Percentiles rank a stretch among this genome's conserved stretches.
Conservation (phyloP, 2,329 filamentous ascomycete species). For the Thelonectria olida region DNA sequence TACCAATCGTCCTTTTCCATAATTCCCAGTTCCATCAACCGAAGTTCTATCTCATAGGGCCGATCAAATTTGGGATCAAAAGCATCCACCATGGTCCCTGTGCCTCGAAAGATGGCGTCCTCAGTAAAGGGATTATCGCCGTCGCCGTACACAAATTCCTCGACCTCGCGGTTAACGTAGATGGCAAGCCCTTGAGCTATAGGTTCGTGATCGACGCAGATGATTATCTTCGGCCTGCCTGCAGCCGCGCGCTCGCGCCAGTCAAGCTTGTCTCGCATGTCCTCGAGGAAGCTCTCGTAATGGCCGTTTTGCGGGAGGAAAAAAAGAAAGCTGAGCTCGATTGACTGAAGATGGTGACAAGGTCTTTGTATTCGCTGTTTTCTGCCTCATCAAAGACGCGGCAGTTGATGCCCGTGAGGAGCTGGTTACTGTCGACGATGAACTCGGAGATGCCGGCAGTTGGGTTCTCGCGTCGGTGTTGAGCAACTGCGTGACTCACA, state of each 20-base stretch:
- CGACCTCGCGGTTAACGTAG: neutral
- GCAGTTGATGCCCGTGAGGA: neutral
- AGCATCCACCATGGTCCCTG: conserved; percentile 1
- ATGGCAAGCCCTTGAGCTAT: neutral
- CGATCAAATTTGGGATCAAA: conserved; percentile 20
- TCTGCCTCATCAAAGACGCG: neutral
- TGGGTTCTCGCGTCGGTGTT: neutral
- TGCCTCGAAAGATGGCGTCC: neutral
- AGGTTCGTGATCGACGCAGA: neutral
- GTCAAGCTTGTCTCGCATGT: neutral
- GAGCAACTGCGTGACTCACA: neutral
- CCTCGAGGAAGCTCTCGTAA: conserved; percentile 12
- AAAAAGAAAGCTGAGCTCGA: conserved; percentile 46
- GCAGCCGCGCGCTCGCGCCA: conserved; percentile 10
- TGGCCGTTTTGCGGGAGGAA: conserved; percentile 28
- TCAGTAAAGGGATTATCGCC: conserved; percentile 13
- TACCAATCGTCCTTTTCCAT: conserved; percentile 1
- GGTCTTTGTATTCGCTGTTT: neutral
- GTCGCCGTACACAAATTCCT: neutral
- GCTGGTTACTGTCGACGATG: conserved; percentile 6
- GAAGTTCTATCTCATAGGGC: neutral
- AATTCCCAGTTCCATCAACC: conserved; percentile 3
- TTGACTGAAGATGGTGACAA: conserved; percentile 32
- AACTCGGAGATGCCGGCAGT: neutral
- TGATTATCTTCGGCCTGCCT: neutral